phyloP scores from a whole-genome alignment of 2,329 filamentous ascomycete species.

The Sordariomycetes sp. region DNA sequence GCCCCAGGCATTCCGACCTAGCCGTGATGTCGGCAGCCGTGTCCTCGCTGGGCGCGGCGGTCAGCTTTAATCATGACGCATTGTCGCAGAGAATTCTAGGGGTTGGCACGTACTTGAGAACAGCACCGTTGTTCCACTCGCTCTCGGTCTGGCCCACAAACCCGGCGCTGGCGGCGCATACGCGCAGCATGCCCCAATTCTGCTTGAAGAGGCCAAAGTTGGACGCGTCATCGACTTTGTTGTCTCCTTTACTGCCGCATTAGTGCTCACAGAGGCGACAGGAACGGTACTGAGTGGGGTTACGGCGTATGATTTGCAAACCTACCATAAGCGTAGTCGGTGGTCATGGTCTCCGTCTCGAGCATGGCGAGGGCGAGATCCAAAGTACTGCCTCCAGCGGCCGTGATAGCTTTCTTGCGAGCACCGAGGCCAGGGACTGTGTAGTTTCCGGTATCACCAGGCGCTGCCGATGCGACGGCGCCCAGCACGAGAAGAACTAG shows the following conservation, averaged over 20 bases:
- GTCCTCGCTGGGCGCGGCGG: conserved; percentile 5
- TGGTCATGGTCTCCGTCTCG: not conserved
- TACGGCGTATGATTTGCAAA: not conserved
- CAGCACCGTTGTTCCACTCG: conserved; percentile 14
- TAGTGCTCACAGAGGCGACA: not conserved
- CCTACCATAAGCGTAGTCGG: not conserved
- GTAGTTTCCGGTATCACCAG: not conserved
- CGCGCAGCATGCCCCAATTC: conserved; percentile 17
- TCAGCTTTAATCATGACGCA: not conserved
- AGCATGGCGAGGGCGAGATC: not conserved
- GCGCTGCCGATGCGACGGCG: not conserved
- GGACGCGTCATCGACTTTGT: conserved; percentile 15
- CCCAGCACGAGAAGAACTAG: not conserved
- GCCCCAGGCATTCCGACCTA: conserved; percentile 9
- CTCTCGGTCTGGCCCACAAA: conserved; percentile 11
- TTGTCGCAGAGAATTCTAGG: not conserved
- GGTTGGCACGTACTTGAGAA: conserved; percentile 13
- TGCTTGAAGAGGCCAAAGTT: conserved; percentile 21
- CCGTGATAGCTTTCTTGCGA: not conserved
- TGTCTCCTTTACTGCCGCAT: conserved; percentile 11
- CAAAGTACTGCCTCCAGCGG: not conserved
- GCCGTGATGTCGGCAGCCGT: conserved; percentile 8
- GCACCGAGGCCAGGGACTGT: not conserved
- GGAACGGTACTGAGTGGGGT: not conserved
- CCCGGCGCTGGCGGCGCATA: conserved; percentile 12